These are phyloP conservation scores for Phytophthora pinifolia DNA, from an alignment of 352 stramenopile genomes.

Conservation along the genomic window DNA sequence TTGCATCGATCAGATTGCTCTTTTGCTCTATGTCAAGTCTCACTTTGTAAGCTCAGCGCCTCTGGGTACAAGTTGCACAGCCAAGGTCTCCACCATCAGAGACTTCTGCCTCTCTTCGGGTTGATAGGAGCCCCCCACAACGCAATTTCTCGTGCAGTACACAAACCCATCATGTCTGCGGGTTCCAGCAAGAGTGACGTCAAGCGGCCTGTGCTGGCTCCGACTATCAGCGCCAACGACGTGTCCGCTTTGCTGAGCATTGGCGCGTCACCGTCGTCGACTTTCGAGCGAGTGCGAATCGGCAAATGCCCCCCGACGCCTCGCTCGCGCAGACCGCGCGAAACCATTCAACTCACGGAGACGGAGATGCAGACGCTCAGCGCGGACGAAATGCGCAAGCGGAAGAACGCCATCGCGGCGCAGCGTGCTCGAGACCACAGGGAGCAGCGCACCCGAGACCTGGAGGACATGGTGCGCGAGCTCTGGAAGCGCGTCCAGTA, in stretches of 20 bases:
- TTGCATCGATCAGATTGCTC: slow-evolving; percentile 17
- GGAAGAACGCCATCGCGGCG: slow-evolving; percentile 71
- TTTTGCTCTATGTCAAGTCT: slow-evolving; percentile 12
- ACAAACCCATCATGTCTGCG: slow-evolving; percentile 12
- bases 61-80: slow-evolving; percentile 18
- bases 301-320: slow-evolving; percentile 28
- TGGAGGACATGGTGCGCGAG: slow-evolving; percentile 58
- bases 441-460: slow-evolving; percentile 54
- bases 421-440: slow-evolving; percentile 58
- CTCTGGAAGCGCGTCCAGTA: slow-evolving; percentile 65
- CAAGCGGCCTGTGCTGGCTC: slow-evolving; percentile 16
- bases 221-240: slow-evolving; percentile 25
- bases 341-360: slow-evolving; percentile 44
- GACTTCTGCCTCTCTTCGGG: slow-evolving; percentile 1
- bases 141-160: slow-evolving; percentile 14
- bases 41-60: neutral
- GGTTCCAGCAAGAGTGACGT: slow-evolving; percentile 9
- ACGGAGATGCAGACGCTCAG: slow-evolving; percentile 43
- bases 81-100: neutral
- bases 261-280: slow-evolving; percentile 10
- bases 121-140: slow-evolving; percentile 15
- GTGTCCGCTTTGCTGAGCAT: slow-evolving; percentile 28
- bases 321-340: slow-evolving; percentile 36
- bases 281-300: slow-evolving; percentile 18
- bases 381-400: slow-evolving; percentile 56